phyloP scores from a whole-genome alignment of 2,329 filamentous ascomycete species.

The Fusarium sp. region DNA sequence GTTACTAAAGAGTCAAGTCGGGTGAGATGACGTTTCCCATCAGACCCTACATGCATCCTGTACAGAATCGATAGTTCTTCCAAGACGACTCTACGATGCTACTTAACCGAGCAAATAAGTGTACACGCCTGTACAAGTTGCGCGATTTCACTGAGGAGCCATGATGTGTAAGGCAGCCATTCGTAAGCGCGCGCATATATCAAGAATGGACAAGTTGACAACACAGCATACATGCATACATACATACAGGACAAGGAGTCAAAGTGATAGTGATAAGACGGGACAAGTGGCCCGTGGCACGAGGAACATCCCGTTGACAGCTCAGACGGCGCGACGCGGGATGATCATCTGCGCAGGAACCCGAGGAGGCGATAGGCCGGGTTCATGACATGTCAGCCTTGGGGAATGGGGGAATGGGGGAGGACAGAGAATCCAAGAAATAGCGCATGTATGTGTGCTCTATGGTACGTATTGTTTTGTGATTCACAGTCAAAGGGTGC shows the following conservation, averaged over 20 bases:
- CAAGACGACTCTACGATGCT: slow-evolving; percentile 5
- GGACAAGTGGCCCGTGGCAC: slow-evolving; percentile 35
- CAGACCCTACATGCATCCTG: slow-evolving; percentile 31
- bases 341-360: slow-evolving; percentile 49
- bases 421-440: slow-evolving; percentile 21
- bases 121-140: background rate
- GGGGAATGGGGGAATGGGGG: background rate
- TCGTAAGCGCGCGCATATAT: slow-evolving; percentile 35
- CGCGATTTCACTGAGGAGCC: slow-evolving; percentile 9
- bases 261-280: slow-evolving; percentile 12
- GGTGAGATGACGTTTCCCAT: slow-evolving; percentile 3
- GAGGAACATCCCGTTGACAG: slow-evolving; percentile 37
- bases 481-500: slow-evolving; percentile 9
- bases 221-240: slow-evolving; percentile 1
- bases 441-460: slow-evolving; percentile 31
- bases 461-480: slow-evolving; percentile 12
- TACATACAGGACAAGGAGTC: background rate
- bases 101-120: background rate
- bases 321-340: slow-evolving; percentile 40
- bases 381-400: slow-evolving; percentile 24
- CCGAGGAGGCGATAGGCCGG: slow-evolving; percentile 42
- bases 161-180: slow-evolving; percentile 39
- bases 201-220: slow-evolving; percentile 3
- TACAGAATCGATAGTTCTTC: slow-evolving; percentile 21
- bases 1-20: slow-evolving; percentile 2